Percentiles rank a stretch among this genome's conserved stretches.
These are phyloP conservation scores for Eremothecium sinecaudum DNA, from an alignment of 1,139 yeast species.

Conservation along the genomic window DNA sequence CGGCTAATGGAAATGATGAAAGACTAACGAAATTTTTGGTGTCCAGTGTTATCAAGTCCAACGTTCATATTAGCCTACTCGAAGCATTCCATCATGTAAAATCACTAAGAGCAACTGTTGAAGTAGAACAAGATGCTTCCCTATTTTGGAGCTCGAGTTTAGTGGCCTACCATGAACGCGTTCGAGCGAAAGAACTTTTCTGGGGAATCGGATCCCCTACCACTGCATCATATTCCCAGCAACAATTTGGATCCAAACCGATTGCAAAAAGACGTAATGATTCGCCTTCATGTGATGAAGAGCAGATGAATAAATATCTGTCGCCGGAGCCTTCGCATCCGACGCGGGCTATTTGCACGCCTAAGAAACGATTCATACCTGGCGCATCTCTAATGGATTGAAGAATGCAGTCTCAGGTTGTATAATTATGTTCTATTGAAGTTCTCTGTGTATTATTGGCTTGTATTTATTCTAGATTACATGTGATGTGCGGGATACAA, in stretches of 20 bases:
- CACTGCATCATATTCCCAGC: slow-evolving; percentile 16
- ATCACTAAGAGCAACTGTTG: slow-evolving; percentile 20
- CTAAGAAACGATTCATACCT: no score
- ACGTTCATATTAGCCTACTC: slow-evolving; percentile 16
- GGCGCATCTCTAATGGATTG: no score
- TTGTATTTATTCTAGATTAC: no score
- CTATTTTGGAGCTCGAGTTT: slow-evolving; percentile 23
- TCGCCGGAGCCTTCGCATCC: neutral
- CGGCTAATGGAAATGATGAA: slow-evolving; percentile 25
- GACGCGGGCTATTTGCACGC: no score
- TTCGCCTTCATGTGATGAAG: slow-evolving; percentile 14
- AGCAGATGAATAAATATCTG: neutral
- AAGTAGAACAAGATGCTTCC: slow-evolving; percentile 16
- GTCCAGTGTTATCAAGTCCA: slow-evolving; percentile 21
- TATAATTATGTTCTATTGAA: no score
- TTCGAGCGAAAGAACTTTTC: slow-evolving; percentile 18
- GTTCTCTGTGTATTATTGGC: no score
- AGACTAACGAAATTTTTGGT: slow-evolving; percentile 21
- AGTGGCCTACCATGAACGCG: slow-evolving; percentile 22
- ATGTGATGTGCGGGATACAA: no score
- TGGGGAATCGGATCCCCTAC: slow-evolving; percentile 15
- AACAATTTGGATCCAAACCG: slow-evolving; percentile 10
- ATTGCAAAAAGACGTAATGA: slow-evolving; percentile 17
- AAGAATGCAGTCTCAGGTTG: no score
- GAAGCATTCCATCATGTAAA: slow-evolving; percentile 27